phyloP scores from a whole-genome alignment of 768 basidiomycete genomes.

The Leccinum olivaceopallidum region DNA sequence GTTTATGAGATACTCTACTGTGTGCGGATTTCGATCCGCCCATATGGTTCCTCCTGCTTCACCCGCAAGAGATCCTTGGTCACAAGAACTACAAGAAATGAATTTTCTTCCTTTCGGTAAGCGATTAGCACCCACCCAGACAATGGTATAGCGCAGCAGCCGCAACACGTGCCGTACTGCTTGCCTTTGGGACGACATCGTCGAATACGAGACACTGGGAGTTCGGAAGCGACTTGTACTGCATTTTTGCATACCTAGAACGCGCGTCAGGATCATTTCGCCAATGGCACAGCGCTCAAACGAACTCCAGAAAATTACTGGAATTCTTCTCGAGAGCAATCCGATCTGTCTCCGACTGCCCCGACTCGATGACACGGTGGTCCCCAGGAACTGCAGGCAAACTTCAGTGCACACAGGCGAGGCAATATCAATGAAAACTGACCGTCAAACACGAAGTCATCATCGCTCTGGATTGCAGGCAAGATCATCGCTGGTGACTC shows the following conservation, averaged over 20 bases:
- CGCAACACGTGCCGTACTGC: slow-evolving; percentile 76
- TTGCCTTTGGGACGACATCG: slow-evolving; percentile 59
- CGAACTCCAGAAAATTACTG: slow-evolving; percentile 78
- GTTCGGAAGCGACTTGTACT: slow-evolving; percentile 56
- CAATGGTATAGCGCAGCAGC: slow-evolving; percentile 86
- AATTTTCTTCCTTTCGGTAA: not conserved
- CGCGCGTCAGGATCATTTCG: slow-evolving; percentile 13
- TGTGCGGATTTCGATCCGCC: slow-evolving; percentile 45
- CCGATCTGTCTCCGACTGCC: slow-evolving; percentile 55
- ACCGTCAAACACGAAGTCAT: slow-evolving; percentile 73
- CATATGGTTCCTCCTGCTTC: slow-evolving; percentile 62
- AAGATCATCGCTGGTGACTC: slow-evolving; percentile 52
- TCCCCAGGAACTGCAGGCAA: slow-evolving; percentile 30
- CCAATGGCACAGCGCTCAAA: slow-evolving; percentile 6
- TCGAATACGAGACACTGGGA: slow-evolving; percentile 57
- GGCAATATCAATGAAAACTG: slow-evolving; percentile 13
- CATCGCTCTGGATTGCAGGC: slow-evolving; percentile 45
- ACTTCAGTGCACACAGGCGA: slow-evolving; percentile 16
- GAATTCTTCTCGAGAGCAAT: slow-evolving; percentile 73
- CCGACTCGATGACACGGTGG: slow-evolving; percentile 42
- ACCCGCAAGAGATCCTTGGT: slow-evolving; percentile 72
- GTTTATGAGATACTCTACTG: slow-evolving; percentile 22
- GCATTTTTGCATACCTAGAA: slow-evolving; percentile 76
- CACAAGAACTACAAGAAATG: slow-evolving; percentile 54
- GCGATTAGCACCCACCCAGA: slow-evolving; percentile 51